Evolutionary conservation across 805 yeast genomes (phyloP).

Genomic region (Cyberlindnera amylophila): DNA sequence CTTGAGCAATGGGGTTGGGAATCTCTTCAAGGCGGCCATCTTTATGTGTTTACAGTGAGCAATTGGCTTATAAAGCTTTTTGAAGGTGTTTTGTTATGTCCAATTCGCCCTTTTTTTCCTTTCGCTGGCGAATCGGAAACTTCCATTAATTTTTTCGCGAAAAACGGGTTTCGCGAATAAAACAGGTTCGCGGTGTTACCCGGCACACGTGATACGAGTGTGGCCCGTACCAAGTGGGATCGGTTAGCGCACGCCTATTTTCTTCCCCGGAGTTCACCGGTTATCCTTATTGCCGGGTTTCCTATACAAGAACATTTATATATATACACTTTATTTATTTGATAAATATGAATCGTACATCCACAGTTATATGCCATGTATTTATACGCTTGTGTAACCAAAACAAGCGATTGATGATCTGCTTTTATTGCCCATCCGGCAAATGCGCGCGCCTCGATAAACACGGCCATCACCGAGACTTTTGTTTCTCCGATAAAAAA

Average conservation of each 20-base stretch:
- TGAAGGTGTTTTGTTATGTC: neutral
- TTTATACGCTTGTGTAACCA: too few species aligned
- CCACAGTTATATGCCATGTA: too few species aligned
- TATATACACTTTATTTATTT: too few species aligned
- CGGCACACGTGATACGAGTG: too few species aligned
- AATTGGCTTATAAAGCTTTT: neutral
- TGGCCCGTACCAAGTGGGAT: too few species aligned
- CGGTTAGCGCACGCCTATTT: neutral
- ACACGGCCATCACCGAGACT: conserved; percentile 1
- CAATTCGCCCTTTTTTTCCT: neutral
- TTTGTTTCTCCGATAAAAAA: neutral
- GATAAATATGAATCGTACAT: too few species aligned
- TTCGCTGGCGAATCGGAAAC: neutral
- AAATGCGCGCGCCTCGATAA: neutral
- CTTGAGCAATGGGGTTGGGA: conserved; percentile 47
- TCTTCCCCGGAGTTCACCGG: neutral
- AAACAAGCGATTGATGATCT: too few species aligned
- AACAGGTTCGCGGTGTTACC: neutral
- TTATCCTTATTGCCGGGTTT: too few species aligned
- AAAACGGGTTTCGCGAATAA: neutral
- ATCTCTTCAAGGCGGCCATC: conserved; percentile 38
- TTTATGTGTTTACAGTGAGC: neutral
- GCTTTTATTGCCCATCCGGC: too few species aligned
- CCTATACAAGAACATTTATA: too few species aligned
- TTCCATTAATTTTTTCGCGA: too few species aligned